Conservation (phyloP, 179 eudicot genomes). For the Beta corolliflora region DNA sequence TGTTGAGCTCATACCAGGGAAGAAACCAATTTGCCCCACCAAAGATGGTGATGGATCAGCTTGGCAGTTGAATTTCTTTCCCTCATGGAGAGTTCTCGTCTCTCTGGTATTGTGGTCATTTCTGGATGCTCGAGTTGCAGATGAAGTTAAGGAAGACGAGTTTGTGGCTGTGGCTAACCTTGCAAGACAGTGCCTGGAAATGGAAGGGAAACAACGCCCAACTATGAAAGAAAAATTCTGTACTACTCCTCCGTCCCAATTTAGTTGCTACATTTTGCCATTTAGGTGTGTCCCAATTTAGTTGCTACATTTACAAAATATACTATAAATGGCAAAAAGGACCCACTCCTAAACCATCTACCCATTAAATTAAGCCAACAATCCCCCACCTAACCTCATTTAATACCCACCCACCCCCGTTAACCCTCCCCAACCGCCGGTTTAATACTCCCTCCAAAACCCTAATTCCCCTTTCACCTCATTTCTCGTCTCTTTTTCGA, state of each 20-base stretch:
- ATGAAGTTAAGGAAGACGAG: conserved; percentile 31
- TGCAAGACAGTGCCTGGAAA: conserved; percentile 21
- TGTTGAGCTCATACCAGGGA: conserved; percentile 24
- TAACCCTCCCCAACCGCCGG: no score
- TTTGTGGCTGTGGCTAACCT: conserved; percentile 24
- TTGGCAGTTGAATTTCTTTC: conserved; percentile 33
- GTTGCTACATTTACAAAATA: no score
- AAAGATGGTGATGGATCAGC: conserved; percentile 32
- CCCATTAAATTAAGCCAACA: no score
- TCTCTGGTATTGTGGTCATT: conserved; percentile 25
- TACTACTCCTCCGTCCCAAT: conserved; percentile 14
- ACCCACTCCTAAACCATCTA: no score
- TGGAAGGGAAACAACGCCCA: conserved; percentile 25
- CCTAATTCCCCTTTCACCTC: no score
- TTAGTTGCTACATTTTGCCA: no score
- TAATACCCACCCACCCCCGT: no score
- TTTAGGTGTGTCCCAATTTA: background rate
- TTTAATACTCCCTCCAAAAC: no score
- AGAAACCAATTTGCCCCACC: conserved; percentile 9
- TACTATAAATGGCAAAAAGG: no score
- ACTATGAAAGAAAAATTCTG: conserved; percentile 24
- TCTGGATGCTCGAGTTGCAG: conserved; percentile 15
- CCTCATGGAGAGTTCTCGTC: conserved; percentile 21
- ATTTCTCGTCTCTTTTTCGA: no score
- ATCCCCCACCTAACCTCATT: no score